Percentiles rank a stretch among this genome's conserved stretches.
Conservation (phyloP, 2,329 filamentous ascomycete species). For the Talaromyces piceae region DNA sequence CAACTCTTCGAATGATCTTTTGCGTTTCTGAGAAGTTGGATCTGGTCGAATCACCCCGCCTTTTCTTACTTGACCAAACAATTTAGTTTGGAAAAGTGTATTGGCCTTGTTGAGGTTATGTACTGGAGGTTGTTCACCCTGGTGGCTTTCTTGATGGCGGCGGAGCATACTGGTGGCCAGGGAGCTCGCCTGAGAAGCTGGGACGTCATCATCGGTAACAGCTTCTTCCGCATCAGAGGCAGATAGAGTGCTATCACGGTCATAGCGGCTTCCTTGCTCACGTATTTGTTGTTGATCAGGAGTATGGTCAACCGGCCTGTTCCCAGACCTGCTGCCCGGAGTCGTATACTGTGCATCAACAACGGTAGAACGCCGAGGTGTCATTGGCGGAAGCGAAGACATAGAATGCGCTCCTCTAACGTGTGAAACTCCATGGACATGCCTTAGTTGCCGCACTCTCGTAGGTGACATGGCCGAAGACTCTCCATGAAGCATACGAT, state of each 20-base stretch:
- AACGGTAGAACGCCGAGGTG: slow-evolving; percentile 53
- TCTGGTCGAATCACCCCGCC: slow-evolving; percentile 33
- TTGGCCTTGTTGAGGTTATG: slow-evolving; percentile 36
- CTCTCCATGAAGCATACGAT: slow-evolving; percentile 71
- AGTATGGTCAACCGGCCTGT: slow-evolving; percentile 29
- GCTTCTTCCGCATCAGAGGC: slow-evolving; percentile 48
- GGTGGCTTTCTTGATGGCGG: slow-evolving; percentile 41
- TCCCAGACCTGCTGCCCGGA: slow-evolving; percentile 47
- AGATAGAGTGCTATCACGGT: slow-evolving; percentile 80
- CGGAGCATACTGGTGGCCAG: slow-evolving; percentile 69
- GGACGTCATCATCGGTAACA: slow-evolving; percentile 58
- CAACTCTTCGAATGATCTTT: slow-evolving; percentile 30
- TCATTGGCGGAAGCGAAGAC: slow-evolving; percentile 76
- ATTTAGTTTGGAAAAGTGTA: slow-evolving; percentile 51
- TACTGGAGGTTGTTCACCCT: slow-evolving; percentile 27
- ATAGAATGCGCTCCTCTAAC: slow-evolving; percentile 71
- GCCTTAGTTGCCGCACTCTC: slow-evolving; percentile 42
- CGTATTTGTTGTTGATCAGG: slow-evolving; percentile 21
- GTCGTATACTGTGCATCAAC: slow-evolving; percentile 52
- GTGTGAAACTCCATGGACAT: slow-evolving; percentile 50
- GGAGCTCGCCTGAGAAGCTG: slow-evolving; percentile 69
- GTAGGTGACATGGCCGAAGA: slow-evolving; percentile 64
- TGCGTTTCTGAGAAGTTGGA: slow-evolving; percentile 29
- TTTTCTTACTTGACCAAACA: slow-evolving; percentile 58
- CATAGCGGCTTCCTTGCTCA: slow-evolving; percentile 51